phyloP scores from a whole-genome alignment of 148 eudicot genomes.

The Rhododendron mucronatum region DNA sequence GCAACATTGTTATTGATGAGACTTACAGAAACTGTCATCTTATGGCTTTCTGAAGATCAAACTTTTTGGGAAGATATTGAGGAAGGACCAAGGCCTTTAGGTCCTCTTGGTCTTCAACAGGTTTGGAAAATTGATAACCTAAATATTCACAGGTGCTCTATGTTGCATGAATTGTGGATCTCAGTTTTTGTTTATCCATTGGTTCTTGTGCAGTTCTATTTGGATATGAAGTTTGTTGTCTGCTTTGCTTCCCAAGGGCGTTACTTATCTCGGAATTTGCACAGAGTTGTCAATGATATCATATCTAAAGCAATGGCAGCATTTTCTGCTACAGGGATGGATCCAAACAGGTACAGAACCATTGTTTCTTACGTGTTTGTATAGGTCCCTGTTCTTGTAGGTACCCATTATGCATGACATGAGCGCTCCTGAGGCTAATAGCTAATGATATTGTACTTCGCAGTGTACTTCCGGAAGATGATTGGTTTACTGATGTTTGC shows the following conservation, averaged over 20 bases:
- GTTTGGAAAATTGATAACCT: constrained; percentile 20
- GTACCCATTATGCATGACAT: neutral
- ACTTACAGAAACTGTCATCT: constrained; percentile 75
- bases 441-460: neutral
- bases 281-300: constrained; percentile 70
- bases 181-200: neutral
- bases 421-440: neutral
- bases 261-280: constrained; percentile 80
- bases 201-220: constrained; percentile 61
- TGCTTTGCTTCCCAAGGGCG: constrained; percentile 94
- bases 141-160: neutral
- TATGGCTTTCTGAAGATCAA: constrained; percentile 89
- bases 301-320: constrained; percentile 77
- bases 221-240: constrained; percentile 97
- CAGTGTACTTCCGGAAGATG: constrained; percentile 89
- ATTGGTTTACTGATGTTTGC: constrained; percentile 69
- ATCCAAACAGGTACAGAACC: constrained; percentile 68
- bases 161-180: neutral
- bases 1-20: constrained; percentile 82
- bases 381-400: neutral
- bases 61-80: constrained; percentile 89
- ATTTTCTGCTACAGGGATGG: constrained; percentile 68
- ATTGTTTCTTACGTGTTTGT: neutral
- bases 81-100: constrained; percentile 57
- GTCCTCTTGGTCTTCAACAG: constrained; percentile 92